Percentiles rank a stretch among this genome's conserved stretches.
These are phyloP conservation scores for Cladosporium velox DNA, from an alignment of 2,329 filamentous ascomycete genomes.

Conservation along the genomic window DNA sequence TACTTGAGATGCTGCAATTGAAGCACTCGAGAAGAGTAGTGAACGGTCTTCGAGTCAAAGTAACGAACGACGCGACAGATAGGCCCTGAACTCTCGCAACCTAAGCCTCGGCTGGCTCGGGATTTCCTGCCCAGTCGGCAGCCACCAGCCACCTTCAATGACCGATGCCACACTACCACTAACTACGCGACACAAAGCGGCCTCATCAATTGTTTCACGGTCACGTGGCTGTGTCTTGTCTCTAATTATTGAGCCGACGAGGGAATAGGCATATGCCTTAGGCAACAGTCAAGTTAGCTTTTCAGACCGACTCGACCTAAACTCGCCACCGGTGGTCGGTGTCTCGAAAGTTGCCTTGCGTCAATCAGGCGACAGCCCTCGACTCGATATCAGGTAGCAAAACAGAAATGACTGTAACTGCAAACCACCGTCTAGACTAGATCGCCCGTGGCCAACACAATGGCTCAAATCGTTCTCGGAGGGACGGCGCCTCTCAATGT, in stretches of 20 bases:
- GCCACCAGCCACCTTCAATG: constrained; percentile 12
- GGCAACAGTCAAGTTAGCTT: not conserved
- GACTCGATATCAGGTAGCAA: not conserved
- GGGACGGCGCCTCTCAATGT: not conserved
- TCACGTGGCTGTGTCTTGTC: not conserved
- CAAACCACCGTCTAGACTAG: not conserved
- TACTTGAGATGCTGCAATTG: not conserved
- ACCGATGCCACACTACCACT: not conserved
- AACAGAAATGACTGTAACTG: not conserved
- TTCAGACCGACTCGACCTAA: not conserved
- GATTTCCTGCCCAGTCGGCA: not conserved
- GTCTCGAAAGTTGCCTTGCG: not conserved
- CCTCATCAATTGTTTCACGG: not conserved
- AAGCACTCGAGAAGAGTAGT: not conserved
- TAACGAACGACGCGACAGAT: constrained; percentile 5
- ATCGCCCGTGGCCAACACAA: not conserved
- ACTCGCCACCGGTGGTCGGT: constrained; percentile 4
- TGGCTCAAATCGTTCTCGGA: constrained; percentile 15
- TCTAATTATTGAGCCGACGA: not conserved
- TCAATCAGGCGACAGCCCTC: not conserved
- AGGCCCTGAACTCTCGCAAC: not conserved
- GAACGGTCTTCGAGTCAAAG: not conserved
- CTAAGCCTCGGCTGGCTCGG: constrained; percentile 14
- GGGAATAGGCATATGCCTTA: not conserved
- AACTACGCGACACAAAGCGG: not conserved